Evolutionary conservation across 306 rosid species (phyloP).

Genomic region (Vigna trinervia): DNA sequence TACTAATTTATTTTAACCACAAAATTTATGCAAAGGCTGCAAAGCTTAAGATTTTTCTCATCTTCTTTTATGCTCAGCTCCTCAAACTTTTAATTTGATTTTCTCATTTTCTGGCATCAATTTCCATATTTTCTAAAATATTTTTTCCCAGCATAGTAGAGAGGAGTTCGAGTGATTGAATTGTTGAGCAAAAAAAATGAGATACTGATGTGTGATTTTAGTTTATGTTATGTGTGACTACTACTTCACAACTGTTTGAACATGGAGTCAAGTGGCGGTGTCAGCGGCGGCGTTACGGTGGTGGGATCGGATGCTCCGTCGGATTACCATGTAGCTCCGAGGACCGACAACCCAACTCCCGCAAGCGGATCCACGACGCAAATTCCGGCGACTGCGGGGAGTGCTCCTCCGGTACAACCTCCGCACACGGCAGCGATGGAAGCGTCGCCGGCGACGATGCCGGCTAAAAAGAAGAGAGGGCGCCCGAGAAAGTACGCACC

Average conservation of each 20-base stretch:
- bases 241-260: constrained; percentile 45
- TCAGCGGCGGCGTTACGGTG: constrained; percentile 90
- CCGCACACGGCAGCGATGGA: constrained; percentile 42
- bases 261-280: constrained; percentile 90
- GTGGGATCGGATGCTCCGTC: constrained; percentile 98
- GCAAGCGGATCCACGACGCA: constrained; percentile 62
- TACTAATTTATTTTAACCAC: constrained; percentile 20
- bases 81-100: constrained; percentile 40
- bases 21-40: constrained; percentile 41
- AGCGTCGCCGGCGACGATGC: constrained; percentile 38
- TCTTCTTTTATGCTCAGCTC: constrained; percentile 44
- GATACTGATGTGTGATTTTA: constrained; percentile 52
- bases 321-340: constrained; percentile 89
- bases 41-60: constrained; percentile 38
- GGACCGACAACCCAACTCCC: constrained; percentile 65
- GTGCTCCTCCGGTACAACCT: constrained; percentile 19
- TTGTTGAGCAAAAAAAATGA: constrained; percentile 45
- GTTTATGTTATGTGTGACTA: constrained; percentile 18
- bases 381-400: constrained; percentile 35
- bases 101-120: constrained; percentile 31
- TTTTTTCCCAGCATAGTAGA: constrained; percentile 23
- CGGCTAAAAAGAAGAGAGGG: constrained; percentile 91
- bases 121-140: constrained; percentile 11
- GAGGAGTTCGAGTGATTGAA: constrained; percentile 32
- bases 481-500: constrained; percentile 95